Evolutionary conservation across 2,329 filamentous ascomycete species (phyloP), one percentile per base, ranked within the genome.

Genomic region (Helotiales sp.): DNA sequence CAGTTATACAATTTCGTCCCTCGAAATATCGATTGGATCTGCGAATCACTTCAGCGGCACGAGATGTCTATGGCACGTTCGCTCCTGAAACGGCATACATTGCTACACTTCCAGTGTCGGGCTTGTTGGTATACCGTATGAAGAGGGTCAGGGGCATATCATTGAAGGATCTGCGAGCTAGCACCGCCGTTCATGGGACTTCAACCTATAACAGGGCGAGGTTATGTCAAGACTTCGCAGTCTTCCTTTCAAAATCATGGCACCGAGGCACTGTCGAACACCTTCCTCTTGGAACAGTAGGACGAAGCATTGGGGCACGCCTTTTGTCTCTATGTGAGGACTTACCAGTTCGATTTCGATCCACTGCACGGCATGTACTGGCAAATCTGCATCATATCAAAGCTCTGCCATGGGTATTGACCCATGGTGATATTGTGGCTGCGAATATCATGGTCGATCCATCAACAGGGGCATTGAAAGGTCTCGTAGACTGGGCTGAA

Each of bases 401-500:
- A 65, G 65, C 64, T 6, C 77, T 87, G 3, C 86, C 86, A 0
- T 84, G 87, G 78, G 82, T 84, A 3, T 75, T 90, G 11, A 89
- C 83, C 6, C 88, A 90, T 63, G 88, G 88, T 0, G 88, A 91
- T 71, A 77, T 90, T 5, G 77, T 87, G 0, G 80, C 86, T 0
- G 80, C 80, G 1, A 90, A 90, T 67, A 81, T 90, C 50, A 81
- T 89, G 73, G 79, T 88, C 0, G 77, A 82, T 61, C 72, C 77
- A 0, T 64, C 76, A 1, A 80, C 80, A 0, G 85, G 84, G 62
- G 63, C 71, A 2, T 73, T 90, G 7, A 79, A 73, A 0, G 89
- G 87, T 1, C 66, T 90, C 0, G 80, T 91, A 0, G 89, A 91
- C 73, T 91, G 88, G 88, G 86, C 86, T 0, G 88, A 91, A 73